A percentile compares a stretch with the other conserved stretches of the same genome.
Conservation (phyloP, 306 rosid species). For the Cyamopsis tetragonoloba region DNA sequence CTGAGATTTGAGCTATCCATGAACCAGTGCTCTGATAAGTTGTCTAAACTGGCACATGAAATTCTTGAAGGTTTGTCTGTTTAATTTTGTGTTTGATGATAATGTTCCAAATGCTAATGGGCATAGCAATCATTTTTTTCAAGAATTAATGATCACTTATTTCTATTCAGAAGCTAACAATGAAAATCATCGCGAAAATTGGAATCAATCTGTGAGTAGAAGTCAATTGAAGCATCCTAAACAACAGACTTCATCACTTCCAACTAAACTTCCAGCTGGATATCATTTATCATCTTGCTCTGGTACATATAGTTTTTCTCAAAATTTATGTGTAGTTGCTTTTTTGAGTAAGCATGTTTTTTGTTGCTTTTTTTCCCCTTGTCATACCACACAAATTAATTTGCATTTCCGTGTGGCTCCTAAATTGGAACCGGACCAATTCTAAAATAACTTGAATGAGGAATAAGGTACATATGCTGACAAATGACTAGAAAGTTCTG, state of each 20-base stretch:
- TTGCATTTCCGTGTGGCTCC: background rate
- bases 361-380: background rate
- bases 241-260: slow-evolving; percentile 50
- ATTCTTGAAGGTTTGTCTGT: slow-evolving; percentile 67
- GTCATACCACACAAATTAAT: background rate
- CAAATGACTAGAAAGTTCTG: background rate
- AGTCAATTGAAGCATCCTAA: slow-evolving; percentile 39
- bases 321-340: background rate
- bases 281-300: slow-evolving; percentile 83
- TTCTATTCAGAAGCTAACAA: slow-evolving; percentile 40
- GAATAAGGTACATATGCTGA: background rate
- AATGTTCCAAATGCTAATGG: slow-evolving; percentile 13
- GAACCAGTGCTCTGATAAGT: slow-evolving; percentile 63
- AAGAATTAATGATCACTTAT: slow-evolving; percentile 10
- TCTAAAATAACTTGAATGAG: background rate
- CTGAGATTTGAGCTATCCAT: slow-evolving; percentile 89
- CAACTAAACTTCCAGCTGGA: slow-evolving; percentile 77
- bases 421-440: background rate
- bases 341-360: slow-evolving; percentile 1
- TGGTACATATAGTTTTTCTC: slow-evolving; percentile 41
- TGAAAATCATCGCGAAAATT: slow-evolving; percentile 39
- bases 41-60: slow-evolving; percentile 56
- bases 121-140: slow-evolving; percentile 1
- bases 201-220: slow-evolving; percentile 50
- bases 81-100: slow-evolving; percentile 20